These are phyloP conservation scores for Lolium perenne DNA, from an alignment of 176 grass and related monocot genomes.

Conservation along the genomic window DNA sequence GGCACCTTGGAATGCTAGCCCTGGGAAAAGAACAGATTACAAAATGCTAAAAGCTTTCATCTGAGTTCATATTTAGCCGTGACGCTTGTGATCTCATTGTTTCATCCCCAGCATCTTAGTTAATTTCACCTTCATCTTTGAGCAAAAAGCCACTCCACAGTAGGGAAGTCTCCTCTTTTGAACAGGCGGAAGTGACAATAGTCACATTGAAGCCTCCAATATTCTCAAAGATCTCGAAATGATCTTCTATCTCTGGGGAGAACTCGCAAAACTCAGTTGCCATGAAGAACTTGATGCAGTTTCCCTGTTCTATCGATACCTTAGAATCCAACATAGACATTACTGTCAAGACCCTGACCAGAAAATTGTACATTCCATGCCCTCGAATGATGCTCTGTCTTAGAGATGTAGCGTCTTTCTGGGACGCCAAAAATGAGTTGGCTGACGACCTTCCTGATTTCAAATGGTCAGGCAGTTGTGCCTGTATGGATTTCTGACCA, in stretches of 20 bases:
- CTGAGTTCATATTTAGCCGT: background rate
- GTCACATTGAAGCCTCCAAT: conserved; percentile 56
- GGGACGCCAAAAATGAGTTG: conserved; percentile 23
- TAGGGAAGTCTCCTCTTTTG: conserved; percentile 42
- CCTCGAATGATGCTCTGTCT: conserved; percentile 41
- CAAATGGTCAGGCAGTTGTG: background rate
- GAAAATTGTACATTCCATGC: conserved; percentile 49
- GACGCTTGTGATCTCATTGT: background rate
- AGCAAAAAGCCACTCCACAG: conserved; percentile 33
- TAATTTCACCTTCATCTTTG: conserved; percentile 25
- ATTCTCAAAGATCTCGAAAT: conserved; percentile 59
- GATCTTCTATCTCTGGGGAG: conserved; percentile 49
- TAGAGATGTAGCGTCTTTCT: conserved; percentile 1
- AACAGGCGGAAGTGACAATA: conserved; percentile 37
- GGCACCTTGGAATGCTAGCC: background rate
- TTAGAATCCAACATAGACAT: conserved; percentile 57
- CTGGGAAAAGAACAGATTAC: background rate
- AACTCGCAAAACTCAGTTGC: conserved; percentile 59
- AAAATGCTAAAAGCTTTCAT: background rate
- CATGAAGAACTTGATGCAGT: conserved; percentile 57
- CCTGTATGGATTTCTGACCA: conserved; percentile 54
- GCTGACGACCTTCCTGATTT: conserved; percentile 39
- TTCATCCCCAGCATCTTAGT: background rate
- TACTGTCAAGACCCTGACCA: conserved; percentile 48
- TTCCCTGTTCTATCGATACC: conserved; percentile 36